Evolutionary conservation across 2,329 filamentous ascomycete genomes (phyloP), one percentile per base, ranked within the genome.

Genomic region (Phialophora macrospora): DNA sequence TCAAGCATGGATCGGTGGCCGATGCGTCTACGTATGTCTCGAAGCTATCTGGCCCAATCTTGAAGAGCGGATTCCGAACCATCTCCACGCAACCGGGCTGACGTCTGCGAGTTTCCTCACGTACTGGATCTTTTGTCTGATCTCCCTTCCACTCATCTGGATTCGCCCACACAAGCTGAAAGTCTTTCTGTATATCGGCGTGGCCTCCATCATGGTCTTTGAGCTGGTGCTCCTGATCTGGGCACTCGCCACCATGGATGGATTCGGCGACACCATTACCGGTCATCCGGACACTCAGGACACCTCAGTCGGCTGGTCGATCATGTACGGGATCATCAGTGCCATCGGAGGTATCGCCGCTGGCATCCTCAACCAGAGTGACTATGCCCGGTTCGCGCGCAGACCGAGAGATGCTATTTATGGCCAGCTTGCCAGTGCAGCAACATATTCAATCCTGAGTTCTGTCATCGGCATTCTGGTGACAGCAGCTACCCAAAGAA

Each of bases 11-110:
- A 70, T 71, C 28, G 70, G 70, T 14, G 90, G 90, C 28, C 57
- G 81, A 70, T 82, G 80, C 56, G 68, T 82, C 62, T 80, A 82
- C 58, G 75, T 83, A 52, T 80, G 80, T 58, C 74, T 83, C 4
- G 77, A 80, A 11, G 80, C 82, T 1, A 80, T 81, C 72, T 79
- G 80, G 69, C 80, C 80, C 11, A 74, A 75, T 7, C 74, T 82
- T 38, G 80, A 82, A 61, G 56, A 75, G 0, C 78, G 78, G 69
- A 78, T 79, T 60, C 77, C 77, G 1, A 79, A 79, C 65, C 76
- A 78, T 62, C 72, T 79, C 14, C 72, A 77, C 1, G 68, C 65
- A 20, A 55, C 68, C 24, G 66, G 71, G 20, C 72, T 65, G 71
- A 83, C 80, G 6, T 79, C 78, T 0, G 80, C 80, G 0, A 74